phyloP scores from a whole-genome alignment of 2,329 filamentous ascomycete species.

The Ophiostoma angusticollis region DNA sequence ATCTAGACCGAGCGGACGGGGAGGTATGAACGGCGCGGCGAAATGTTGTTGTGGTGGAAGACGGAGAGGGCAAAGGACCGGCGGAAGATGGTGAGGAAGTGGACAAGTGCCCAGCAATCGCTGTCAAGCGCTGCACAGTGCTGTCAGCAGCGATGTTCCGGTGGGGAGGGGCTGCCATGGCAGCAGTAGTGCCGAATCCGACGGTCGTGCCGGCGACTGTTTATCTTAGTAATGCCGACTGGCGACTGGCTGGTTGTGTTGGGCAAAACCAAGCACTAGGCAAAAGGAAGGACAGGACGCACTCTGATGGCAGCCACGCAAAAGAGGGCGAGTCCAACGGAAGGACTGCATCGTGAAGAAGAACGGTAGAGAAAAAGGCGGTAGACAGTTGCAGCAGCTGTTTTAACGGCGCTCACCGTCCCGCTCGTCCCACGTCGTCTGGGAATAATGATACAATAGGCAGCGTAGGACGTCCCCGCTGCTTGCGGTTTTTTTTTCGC shows the following conservation, averaged over 20 bases:
- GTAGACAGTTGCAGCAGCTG: too few relatives aligned
- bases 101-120: slow-evolving; percentile 18
- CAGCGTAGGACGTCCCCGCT: too few relatives aligned
- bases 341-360: slow-evolving; percentile 7
- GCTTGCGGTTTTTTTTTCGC: too few relatives aligned
- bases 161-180: slow-evolving; percentile 13
- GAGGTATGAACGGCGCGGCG: slow-evolving; percentile 8
- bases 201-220: too few relatives aligned
- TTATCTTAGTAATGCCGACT: slow-evolving; percentile 12
- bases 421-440: too few relatives aligned
- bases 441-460: too few relatives aligned
- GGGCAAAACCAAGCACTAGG: slow-evolving; percentile 6
- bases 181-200: neutral
- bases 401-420: too few relatives aligned
- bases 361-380: neutral
- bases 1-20: slow-evolving; percentile 6
- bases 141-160: too few relatives aligned
- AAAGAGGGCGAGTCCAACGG: neutral
- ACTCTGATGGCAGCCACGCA: slow-evolving; percentile 1
- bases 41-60: slow-evolving; percentile 15
- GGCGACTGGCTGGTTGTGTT: slow-evolving; percentile 4
- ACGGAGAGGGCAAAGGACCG: neutral
- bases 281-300: too few relatives aligned
- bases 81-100: slow-evolving; percentile 15
- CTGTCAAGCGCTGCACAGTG: slow-evolving; percentile 18